Percentiles rank a stretch among this genome's conserved stretches.
Evolutionary conservation across 2,329 filamentous ascomycete genomes (phyloP).

Genomic region (Colletotrichum acutatum): DNA sequence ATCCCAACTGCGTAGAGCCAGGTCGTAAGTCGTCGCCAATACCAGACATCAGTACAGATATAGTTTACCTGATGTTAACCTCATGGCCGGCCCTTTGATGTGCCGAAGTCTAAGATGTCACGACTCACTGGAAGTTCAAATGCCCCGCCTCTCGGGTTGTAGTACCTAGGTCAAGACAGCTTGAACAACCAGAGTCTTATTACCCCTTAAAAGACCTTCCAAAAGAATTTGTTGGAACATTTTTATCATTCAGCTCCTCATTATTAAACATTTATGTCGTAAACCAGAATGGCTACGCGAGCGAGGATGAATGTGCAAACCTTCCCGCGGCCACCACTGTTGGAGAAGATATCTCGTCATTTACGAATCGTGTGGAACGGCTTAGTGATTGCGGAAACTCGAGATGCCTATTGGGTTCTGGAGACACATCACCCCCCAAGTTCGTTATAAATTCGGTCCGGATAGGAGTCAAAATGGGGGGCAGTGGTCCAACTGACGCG

Average conservation of each 20-base stretch:
- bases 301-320: constrained; percentile 63
- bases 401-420: constrained; percentile 69
- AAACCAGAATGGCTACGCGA: constrained; percentile 8
- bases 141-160: neutral
- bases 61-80: neutral
- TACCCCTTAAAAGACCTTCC: neutral
- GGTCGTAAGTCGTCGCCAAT: neutral
- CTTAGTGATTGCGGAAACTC: constrained; percentile 67
- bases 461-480: neutral
- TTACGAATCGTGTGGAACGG: constrained; percentile 67
- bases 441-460: constrained; percentile 43
- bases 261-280: neutral
- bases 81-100: neutral
- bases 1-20: neutral
- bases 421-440: constrained; percentile 72
- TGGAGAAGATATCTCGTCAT: constrained; percentile 64
- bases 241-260: neutral
- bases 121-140: neutral
- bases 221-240: neutral
- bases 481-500: neutral
- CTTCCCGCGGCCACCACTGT: constrained; percentile 68
- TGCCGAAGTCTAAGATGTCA: constrained; percentile 21
- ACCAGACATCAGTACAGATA: neutral
- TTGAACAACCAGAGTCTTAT: no score
- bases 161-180: no score